Percentiles rank a stretch among this genome's conserved stretches.
These are phyloP conservation scores for Glycyrrhiza uralensis DNA, from an alignment of 306 rosid genomes.

Conservation along the genomic window DNA sequence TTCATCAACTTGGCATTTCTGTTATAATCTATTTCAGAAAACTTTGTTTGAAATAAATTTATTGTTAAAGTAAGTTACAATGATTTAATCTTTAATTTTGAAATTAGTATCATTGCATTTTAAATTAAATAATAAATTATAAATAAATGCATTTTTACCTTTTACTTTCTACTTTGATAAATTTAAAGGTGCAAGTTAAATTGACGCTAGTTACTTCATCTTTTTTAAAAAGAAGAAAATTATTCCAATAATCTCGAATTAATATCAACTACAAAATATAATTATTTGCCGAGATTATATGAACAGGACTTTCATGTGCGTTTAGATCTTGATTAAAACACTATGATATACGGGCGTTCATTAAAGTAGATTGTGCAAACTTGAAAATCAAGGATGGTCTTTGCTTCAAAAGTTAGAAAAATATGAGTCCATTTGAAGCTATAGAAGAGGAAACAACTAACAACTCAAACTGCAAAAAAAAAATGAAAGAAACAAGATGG, in stretches of 20 bases:
- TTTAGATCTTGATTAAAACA: neutral
- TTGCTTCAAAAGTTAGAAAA: conserved; percentile 44
- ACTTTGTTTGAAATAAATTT: too few relatives aligned
- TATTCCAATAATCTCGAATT: neutral
- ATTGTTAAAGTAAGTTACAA: too few relatives aligned
- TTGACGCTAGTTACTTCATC: neutral
- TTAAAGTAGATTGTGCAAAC: conserved; percentile 19
- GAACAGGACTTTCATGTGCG: conserved; percentile 13
- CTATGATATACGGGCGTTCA: neutral
- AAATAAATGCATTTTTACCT: too few relatives aligned
- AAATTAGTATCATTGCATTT: too few relatives aligned
- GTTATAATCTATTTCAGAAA: too few relatives aligned
- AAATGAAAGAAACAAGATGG: neutral
- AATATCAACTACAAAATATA: too few relatives aligned
- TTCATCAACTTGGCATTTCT: too few relatives aligned
- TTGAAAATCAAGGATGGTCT: conserved; percentile 40
- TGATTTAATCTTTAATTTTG: too few relatives aligned
- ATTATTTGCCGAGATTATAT: neutral
- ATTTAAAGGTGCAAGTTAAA: too few relatives aligned
- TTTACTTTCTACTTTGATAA: too few relatives aligned
- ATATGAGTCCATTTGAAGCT: conserved; percentile 39
- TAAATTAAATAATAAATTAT: too few relatives aligned
- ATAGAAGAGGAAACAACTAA: neutral
- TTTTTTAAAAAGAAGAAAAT: neutral
- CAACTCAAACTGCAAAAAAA: neutral